Percentiles rank a stretch among this genome's conserved stretches.
Evolutionary conservation across 805 yeast genomes (phyloP).

Genomic region (Saccharomycopsis capsularis): DNA sequence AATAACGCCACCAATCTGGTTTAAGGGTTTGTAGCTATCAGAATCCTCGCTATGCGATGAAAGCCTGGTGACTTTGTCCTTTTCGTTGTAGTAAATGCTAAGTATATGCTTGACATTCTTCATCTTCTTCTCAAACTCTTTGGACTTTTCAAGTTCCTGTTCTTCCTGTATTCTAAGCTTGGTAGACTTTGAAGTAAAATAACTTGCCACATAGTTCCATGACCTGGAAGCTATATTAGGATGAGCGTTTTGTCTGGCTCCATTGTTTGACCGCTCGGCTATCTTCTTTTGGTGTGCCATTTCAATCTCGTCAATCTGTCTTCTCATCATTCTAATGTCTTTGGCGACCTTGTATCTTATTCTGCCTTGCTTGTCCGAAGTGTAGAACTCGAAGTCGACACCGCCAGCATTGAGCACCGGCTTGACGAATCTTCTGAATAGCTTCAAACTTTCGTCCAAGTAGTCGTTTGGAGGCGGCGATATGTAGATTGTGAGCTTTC

Average conservation of each 20-base stretch:
- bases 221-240: slow-evolving; percentile 3
- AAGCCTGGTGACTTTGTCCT: slow-evolving; percentile 23
- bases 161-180: slow-evolving; percentile 22
- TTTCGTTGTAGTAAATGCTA: slow-evolving; percentile 46
- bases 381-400: slow-evolving; percentile 57
- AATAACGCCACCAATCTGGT: slow-evolving; percentile 72
- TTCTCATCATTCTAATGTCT: slow-evolving; percentile 64
- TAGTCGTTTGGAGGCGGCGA: slow-evolving; percentile 99
- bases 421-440: slow-evolving; percentile 47
- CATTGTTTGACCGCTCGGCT: slow-evolving; percentile 16
- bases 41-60: slow-evolving; percentile 41
- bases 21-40: slow-evolving; percentile 33
- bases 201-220: slow-evolving; percentile 3
- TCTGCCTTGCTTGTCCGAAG: slow-evolving; percentile 83
- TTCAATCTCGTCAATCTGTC: slow-evolving; percentile 33
- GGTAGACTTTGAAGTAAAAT: slow-evolving; percentile 8
- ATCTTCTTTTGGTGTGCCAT: slow-evolving; percentile 22
- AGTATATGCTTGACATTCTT: slow-evolving; percentile 41
- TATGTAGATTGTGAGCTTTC: slow-evolving; percentile 73
- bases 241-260: slow-evolving; percentile 19
- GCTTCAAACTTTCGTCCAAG: slow-evolving; percentile 59
- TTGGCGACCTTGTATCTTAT: slow-evolving; percentile 78
- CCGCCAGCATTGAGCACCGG: slow-evolving; percentile 76
- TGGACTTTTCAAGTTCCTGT: slow-evolving; percentile 24
- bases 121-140: slow-evolving; percentile 31